Percentiles rank a stretch among this genome's conserved stretches.
Conservation (phyloP, 768 basidiomycete genomes). For the Mycena maculata region DNA sequence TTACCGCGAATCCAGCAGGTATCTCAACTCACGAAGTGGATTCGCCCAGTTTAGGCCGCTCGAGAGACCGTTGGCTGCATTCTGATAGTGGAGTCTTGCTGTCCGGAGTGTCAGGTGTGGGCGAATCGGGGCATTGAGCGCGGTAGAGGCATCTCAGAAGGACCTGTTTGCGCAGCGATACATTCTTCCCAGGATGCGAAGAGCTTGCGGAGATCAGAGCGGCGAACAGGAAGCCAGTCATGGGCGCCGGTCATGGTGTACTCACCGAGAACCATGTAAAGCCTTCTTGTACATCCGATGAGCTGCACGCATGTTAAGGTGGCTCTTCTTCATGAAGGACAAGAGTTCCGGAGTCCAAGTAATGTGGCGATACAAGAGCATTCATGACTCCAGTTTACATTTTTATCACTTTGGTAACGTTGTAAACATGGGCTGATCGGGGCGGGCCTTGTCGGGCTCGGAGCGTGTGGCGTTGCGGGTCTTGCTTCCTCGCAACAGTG, state of each 20-base stretch:
- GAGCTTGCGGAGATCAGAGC: background rate
- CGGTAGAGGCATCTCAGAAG: conserved; percentile 17
- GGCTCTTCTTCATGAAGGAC: background rate
- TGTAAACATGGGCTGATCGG: conserved; percentile 11
- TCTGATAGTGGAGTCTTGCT: background rate
- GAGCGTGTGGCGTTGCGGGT: background rate
- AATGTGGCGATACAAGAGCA: background rate
- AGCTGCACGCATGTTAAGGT: background rate
- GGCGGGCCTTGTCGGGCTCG: background rate
- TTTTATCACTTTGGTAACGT: conserved; percentile 1
- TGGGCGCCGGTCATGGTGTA: too few species aligned
- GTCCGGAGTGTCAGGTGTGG: background rate
- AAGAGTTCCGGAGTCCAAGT: conserved; percentile 2
- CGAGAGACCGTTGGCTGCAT: background rate
- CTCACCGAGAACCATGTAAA: background rate
- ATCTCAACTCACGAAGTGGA: conserved; percentile 1
- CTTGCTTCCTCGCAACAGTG: too few species aligned
- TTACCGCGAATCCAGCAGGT: background rate
- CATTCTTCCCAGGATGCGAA: background rate
- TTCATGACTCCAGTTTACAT: conserved; percentile 4
- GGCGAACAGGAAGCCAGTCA: background rate
- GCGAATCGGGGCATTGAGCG: conserved; percentile 1
- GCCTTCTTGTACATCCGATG: conserved; percentile 17
- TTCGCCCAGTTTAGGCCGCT: background rate
- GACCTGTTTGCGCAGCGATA: conserved; percentile 28